These are phyloP conservation scores for Penicillium sp. DNA, from an alignment of 2,329 filamentous ascomycete genomes.

Conservation along the genomic window DNA sequence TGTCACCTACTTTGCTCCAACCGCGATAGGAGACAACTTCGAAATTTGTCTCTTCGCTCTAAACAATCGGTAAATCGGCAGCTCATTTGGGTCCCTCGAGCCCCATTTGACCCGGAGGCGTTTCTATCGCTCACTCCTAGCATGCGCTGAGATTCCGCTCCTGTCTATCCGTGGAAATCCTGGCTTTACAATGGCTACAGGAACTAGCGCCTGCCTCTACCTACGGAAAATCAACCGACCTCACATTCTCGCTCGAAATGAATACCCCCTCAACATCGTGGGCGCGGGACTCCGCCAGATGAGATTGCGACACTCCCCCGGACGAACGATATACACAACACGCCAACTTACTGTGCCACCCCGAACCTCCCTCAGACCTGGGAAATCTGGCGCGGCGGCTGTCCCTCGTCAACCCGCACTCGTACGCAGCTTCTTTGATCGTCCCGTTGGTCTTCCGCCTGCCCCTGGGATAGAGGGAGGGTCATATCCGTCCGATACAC, in stretches of 20 bases:
- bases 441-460: not conserved
- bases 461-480: too few relatives aligned
- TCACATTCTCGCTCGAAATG: not conserved
- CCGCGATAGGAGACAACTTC: too few relatives aligned
- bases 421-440: too few relatives aligned
- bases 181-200: constrained; percentile 11
- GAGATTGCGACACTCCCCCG: not conserved
- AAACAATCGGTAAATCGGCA: too few relatives aligned
- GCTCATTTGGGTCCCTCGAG: too few relatives aligned
- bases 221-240: constrained; percentile 6
- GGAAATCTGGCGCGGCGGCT: not conserved
- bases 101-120: not conserved
- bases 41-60: too few relatives aligned
- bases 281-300: not conserved
- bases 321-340: constrained; percentile 7
- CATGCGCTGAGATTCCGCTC: not conserved
- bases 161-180: not conserved
- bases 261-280: not conserved
- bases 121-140: not conserved
- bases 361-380: not conserved
- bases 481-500: too few relatives aligned
- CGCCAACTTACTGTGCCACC: not conserved
- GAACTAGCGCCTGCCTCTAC: constrained; percentile 6
- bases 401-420: not conserved
- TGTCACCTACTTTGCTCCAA: not conserved